Base-by-base conservation (phyloP, 352 stramenopile species). In the Phytopythium montanum region DNA sequence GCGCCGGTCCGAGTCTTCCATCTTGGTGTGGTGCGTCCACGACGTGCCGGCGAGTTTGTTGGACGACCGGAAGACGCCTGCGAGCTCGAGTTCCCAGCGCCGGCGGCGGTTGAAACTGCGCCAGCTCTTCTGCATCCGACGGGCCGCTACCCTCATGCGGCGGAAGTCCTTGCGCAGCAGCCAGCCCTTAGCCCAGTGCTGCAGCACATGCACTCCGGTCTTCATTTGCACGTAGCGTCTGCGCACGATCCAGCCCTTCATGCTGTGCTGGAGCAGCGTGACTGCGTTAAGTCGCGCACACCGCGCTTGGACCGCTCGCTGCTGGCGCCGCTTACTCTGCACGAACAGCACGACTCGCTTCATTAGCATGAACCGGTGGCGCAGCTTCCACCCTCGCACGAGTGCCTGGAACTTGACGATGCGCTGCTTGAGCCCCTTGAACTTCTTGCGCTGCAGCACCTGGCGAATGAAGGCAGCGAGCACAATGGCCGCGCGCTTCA, bases 321-420 rank as follows among this genome's bases (percentile, higher is more conserved):
- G 61, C 29, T 75, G 79, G 16, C 81, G 81, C 7, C 63, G 64
- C 50, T 73, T 63, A 57, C 76, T 87, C 36, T 90, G 81, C 1
- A 87, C 45, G 26, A 58, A 69, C 12, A 86, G 62, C 9, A 78
- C 55, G 21, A 65, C 51, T 36, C 29, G 49, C 9, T 67, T 67
- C 21, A 85, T 33, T 0, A 53, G n/a, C 0, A 59, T 6, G 38
- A 77, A 89, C 9, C 55, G 60, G 33, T 66, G 57, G 14, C 66
- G 67, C 18, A 71, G 64, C 28, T 70, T 65, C 65, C 76, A 84
- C 53, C 80, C 74, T 0, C 84, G 70, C 31, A 82, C 68, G 14
- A 88, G 61, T 9, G 84, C 76, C 54, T 94, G 85, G 2, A 83
- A 62, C 42, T 77, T 80, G 0, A 90, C 78, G n/a, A 94, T 73